phyloP scores from a whole-genome alignment of 805 yeast species.

The Gaillardinia entomophila region DNA sequence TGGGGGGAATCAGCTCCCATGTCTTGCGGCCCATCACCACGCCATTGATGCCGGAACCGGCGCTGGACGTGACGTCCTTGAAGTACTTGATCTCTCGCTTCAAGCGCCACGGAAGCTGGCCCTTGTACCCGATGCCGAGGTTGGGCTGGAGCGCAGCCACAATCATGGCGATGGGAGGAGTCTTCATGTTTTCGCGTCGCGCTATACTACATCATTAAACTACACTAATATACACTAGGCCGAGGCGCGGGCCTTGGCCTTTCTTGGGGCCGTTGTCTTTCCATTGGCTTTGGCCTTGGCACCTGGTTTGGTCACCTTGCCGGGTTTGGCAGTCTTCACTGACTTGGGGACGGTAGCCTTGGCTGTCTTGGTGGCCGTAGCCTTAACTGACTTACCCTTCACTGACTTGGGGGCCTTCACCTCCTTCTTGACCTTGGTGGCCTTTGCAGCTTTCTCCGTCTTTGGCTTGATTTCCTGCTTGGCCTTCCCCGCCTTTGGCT shows the following conservation, averaged over 20 bases:
- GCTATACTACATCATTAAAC: constrained; percentile 1
- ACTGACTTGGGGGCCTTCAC: constrained; percentile 3
- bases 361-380: constrained; percentile 1
- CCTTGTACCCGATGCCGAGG: constrained; percentile 79
- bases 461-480: neutral
- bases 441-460: constrained; percentile 2
- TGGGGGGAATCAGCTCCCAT: constrained; percentile 87
- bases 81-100: constrained; percentile 83
- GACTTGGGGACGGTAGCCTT: constrained; percentile 2
- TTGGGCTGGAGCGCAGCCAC: constrained; percentile 84
- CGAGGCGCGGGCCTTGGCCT: constrained; percentile 1
- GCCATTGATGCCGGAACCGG: constrained; percentile 46
- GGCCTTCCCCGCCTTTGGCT: neutral
- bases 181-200: constrained; percentile 1
- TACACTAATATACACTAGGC: constrained; percentile 1
- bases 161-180: constrained; percentile 40
- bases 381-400: neutral
- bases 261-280: constrained; percentile 3
- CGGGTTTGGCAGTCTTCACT: constrained; percentile 1
- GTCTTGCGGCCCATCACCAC: constrained; percentile 96
- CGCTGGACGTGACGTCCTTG: constrained; percentile 56
- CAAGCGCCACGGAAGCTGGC: constrained; percentile 83
- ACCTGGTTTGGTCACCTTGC: constrained; percentile 1
- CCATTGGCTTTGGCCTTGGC: constrained; percentile 3
- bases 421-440: no score